Percentiles rank a stretch among this genome's conserved stretches.
Conservation (phyloP, 116 monocot genomes). For the Dioscorea cayenensis region DNA sequence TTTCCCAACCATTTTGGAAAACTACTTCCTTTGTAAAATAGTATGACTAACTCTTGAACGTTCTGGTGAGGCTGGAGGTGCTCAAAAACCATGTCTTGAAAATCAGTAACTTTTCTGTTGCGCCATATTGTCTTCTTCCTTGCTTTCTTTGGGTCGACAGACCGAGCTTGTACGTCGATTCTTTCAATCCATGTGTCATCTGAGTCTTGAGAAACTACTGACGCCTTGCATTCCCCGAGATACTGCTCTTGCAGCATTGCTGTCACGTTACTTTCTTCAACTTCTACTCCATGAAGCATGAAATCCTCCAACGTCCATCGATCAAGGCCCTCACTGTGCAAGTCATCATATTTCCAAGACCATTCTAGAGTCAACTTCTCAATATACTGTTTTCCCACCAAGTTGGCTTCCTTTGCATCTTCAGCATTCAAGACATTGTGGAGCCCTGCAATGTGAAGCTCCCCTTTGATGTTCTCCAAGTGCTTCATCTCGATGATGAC, state of each 20-base stretch:
- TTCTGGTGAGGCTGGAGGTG: slow-evolving; percentile 12
- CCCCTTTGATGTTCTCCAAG: slow-evolving; percentile 12
- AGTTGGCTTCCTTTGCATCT: slow-evolving; percentile 4
- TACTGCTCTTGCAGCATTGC: not conserved
- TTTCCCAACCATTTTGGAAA: slow-evolving; percentile 23
- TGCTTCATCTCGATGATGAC: slow-evolving; percentile 14
- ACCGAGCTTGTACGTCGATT: not conserved
- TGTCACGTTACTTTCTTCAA: slow-evolving; percentile 2
- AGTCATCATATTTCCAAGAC: not conserved
- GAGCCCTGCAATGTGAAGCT: slow-evolving; percentile 11
- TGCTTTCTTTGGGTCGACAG: not conserved
- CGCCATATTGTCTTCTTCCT: not conserved
- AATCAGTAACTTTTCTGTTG: not conserved
- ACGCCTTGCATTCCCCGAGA: too few relatives aligned
- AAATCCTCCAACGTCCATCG: not conserved
- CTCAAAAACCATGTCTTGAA: slow-evolving; percentile 8
- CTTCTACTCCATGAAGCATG: too few relatives aligned
- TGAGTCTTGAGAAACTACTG: not conserved
- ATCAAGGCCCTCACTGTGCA: not conserved
- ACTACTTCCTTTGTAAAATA: not conserved
- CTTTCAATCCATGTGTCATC: not conserved
- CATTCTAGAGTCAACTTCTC: not conserved
- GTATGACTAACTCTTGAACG: slow-evolving; percentile 4
- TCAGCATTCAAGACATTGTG: slow-evolving; percentile 6
- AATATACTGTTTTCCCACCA: slow-evolving; percentile 4